Evolutionary conservation across 768 basidiomycete species (phyloP).

Genomic region (Auriscalpium vulgare): DNA sequence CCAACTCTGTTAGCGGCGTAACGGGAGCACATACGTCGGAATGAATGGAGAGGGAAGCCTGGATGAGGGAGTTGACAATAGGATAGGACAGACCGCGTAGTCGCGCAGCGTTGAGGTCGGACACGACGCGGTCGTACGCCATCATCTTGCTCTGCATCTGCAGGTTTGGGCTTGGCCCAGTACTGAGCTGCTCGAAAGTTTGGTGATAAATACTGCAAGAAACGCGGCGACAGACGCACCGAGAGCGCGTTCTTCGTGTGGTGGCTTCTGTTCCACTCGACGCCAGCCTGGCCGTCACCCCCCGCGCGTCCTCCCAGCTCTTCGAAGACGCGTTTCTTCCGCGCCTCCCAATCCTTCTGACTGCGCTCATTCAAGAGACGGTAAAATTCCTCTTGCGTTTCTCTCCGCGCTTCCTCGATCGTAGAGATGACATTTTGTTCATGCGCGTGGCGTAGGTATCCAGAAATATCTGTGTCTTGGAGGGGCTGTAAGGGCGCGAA

Average conservation of each 20-base stretch:
- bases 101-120: slow-evolving; percentile 69
- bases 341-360: slow-evolving; percentile 80
- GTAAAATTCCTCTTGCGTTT: slow-evolving; percentile 83
- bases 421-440: slow-evolving; percentile 93
- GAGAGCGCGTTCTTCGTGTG: slow-evolving; percentile 48
- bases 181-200: slow-evolving; percentile 27
- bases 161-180: slow-evolving; percentile 50
- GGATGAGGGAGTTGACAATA: slow-evolving; percentile 61
- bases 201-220: not conserved
- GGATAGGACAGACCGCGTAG: slow-evolving; percentile 68
- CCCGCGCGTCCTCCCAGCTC: slow-evolving; percentile 69
- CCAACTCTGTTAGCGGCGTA: not conserved
- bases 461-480: slow-evolving; percentile 89
- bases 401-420: slow-evolving; percentile 81
- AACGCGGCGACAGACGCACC: slow-evolving; percentile 28
- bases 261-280: slow-evolving; percentile 55
- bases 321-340: slow-evolving; percentile 85
- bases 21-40: slow-evolving; percentile 40
- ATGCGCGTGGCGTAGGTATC: slow-evolving; percentile 91
- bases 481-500: slow-evolving; percentile 87
- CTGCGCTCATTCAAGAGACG: slow-evolving; percentile 67
- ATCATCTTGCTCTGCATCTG: slow-evolving; percentile 95
- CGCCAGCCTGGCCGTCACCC: slow-evolving; percentile 45
- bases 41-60: slow-evolving; percentile 54
- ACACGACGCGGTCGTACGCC: slow-evolving; percentile 81